These are phyloP conservation scores for Elaeis guineensis DNA, from an alignment of 176 grass and related monocot species.

Conservation along the genomic window DNA sequence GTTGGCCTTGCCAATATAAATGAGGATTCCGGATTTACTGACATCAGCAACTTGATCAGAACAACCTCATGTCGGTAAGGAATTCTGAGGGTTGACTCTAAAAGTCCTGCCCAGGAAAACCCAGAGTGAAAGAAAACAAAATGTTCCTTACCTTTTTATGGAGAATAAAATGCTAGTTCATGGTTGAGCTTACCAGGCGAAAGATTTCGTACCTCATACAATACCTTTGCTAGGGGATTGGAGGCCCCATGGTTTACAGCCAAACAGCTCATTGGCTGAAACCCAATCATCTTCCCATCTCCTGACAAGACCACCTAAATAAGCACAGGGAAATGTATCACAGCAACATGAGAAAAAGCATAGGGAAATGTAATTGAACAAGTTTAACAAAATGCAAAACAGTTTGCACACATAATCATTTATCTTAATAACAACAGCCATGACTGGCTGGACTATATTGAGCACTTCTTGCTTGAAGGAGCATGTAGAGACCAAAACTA, in stretches of 20 bases:
- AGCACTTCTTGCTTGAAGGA: no score
- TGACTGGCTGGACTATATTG: no score
- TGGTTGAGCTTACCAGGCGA: slow-evolving; percentile 41
- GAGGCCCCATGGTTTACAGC: slow-evolving; percentile 67
- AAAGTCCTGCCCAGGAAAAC: slow-evolving; percentile 34
- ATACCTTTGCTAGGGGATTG: slow-evolving; percentile 49
- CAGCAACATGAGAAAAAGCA: no score
- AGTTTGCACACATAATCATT: no score
- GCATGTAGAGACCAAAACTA: no score
- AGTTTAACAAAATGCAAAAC: no score
- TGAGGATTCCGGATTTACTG: slow-evolving; percentile 44
- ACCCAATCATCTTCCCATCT: slow-evolving; percentile 74
- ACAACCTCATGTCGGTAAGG: slow-evolving; percentile 38
- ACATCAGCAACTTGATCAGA: slow-evolving; percentile 57
- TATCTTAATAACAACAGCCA: no score
- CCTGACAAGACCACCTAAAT: slow-evolving; percentile 64
- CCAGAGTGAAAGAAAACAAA: slow-evolving; percentile 17
- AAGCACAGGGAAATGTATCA: neutral
- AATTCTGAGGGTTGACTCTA: slow-evolving; percentile 73
- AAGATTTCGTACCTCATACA: slow-evolving; percentile 48
- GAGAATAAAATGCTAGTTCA: slow-evolving; percentile 8
- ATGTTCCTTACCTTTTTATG: neutral
- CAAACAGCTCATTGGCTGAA: slow-evolving; percentile 76
- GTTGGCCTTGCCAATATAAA: slow-evolving; percentile 71
- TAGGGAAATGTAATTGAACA: no score